These are phyloP conservation scores for Nemania serpens DNA, from an alignment of 2,329 filamentous ascomycete species.

Conservation along the genomic window DNA sequence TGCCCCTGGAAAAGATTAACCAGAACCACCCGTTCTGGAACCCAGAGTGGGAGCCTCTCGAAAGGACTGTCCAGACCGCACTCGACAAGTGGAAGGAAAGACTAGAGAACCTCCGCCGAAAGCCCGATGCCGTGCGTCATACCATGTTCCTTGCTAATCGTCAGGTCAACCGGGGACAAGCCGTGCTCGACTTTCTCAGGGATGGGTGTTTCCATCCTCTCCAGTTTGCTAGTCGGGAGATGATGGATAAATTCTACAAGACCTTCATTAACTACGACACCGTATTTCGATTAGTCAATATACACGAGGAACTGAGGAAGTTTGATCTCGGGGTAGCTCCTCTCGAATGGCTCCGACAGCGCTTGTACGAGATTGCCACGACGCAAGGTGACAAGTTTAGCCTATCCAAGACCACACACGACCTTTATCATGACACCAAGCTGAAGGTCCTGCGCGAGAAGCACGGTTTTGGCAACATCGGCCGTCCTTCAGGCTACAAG, in stretches of 20 bases:
- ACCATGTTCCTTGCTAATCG: slow-evolving; percentile 59
- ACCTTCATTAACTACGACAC: slow-evolving; percentile 59
- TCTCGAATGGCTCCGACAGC: slow-evolving; percentile 61
- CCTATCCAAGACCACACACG: slow-evolving; percentile 55
- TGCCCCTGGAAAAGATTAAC: slow-evolving; percentile 58
- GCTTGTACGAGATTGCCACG: slow-evolving; percentile 55
- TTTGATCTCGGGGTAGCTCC: slow-evolving; percentile 59
- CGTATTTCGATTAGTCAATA: slow-evolving; percentile 59
- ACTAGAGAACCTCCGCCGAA: slow-evolving; percentile 41
- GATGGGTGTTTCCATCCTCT: slow-evolving; percentile 59
- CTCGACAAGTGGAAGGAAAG: slow-evolving; percentile 56
- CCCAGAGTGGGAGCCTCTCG: slow-evolving; percentile 54
- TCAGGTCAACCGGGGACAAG: slow-evolving; percentile 59
- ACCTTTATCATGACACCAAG: slow-evolving; percentile 62
- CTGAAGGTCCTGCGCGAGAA: slow-evolving; percentile 54
- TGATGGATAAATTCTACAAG: slow-evolving; percentile 48
- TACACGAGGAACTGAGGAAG: slow-evolving; percentile 58
- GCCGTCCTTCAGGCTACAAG: slow-evolving; percentile 53
- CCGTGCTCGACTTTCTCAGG: slow-evolving; percentile 57
- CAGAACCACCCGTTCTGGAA: slow-evolving; percentile 61
- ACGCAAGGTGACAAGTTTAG: slow-evolving; percentile 54
- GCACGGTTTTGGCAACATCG: slow-evolving; percentile 62
- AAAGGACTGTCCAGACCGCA: slow-evolving; percentile 48
- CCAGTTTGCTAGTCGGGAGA: slow-evolving; percentile 59
- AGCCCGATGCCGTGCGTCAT: slow-evolving; percentile 38